phyloP scores from a whole-genome alignment of 2,329 filamentous ascomycete species.

The Talaromyces sp. region DNA sequence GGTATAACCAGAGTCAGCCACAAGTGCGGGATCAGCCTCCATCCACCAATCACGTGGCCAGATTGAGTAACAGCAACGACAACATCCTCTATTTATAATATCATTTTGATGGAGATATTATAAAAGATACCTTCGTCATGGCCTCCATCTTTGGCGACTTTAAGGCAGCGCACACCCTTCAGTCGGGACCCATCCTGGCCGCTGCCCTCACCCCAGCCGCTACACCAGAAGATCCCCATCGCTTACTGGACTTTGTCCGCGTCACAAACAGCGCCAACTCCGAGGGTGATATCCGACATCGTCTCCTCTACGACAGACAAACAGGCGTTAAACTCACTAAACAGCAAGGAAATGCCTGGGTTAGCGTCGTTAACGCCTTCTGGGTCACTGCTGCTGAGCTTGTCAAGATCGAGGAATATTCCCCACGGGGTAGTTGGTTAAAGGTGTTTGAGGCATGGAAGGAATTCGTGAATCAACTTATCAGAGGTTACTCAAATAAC shows the following conservation, averaged over 20 bases:
- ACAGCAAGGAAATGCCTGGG: conserved; percentile 75
- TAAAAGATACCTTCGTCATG: conserved; percentile 50
- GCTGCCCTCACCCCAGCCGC: conserved; percentile 70
- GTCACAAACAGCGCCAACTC: conserved; percentile 65
- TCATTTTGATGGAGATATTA: not conserved
- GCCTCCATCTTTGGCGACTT: conserved; percentile 72
- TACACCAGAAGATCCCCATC: conserved; percentile 59
- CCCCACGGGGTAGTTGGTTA: conserved; percentile 61
- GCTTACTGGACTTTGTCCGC: conserved; percentile 67
- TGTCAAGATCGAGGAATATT: conserved; percentile 59
- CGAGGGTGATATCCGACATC: conserved; percentile 66
- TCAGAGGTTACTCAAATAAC: conserved; percentile 73
- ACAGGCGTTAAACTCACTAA: conserved; percentile 55
- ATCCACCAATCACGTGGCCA: conserved; percentile 15
- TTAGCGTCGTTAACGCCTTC: conserved; percentile 76
- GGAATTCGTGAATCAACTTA: conserved; percentile 70
- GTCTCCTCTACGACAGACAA: conserved; percentile 62
- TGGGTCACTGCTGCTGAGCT: conserved; percentile 80
- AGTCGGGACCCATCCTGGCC: conserved; percentile 70
- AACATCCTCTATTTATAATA: not conserved
- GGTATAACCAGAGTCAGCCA: conserved; percentile 14
- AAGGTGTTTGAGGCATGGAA: conserved; percentile 87
- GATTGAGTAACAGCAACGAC: not conserved
- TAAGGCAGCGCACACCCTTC: conserved; percentile 60
- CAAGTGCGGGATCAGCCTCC: conserved; percentile 14